phyloP scores from a whole-genome alignment of 108 stramenopile species.

The Cyclotella sp. region DNA sequence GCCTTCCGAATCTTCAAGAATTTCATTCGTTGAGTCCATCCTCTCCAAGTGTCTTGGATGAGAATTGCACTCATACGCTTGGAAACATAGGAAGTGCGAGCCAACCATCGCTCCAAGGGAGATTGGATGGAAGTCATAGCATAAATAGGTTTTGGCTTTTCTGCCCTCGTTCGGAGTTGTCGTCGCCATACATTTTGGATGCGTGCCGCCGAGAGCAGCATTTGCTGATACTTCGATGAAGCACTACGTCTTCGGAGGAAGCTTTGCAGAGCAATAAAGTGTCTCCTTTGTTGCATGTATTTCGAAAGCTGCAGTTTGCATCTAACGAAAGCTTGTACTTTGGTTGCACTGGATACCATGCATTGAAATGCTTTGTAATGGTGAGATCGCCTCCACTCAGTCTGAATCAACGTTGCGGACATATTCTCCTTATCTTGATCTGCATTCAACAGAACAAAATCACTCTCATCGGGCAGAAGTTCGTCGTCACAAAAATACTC shows the following conservation, averaged over 20 bases:
- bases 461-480: not conserved
- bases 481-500: not conserved
- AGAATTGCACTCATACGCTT: not conserved
- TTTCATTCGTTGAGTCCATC: not conserved
- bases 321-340: not conserved
- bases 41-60: conserved; percentile 18
- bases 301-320: not conserved
- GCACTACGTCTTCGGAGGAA: not conserved
- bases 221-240: not conserved
- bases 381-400: conserved; percentile 6
- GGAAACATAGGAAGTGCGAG: not conserved
- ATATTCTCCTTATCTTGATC: not conserved
- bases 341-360: not conserved
- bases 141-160: not conserved
- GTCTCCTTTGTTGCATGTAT: not conserved
- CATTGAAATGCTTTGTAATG: not conserved
- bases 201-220: not conserved
- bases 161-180: not conserved
- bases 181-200: not conserved
- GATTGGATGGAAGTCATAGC: not conserved
- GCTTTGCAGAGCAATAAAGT: not conserved
- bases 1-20: not conserved
- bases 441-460: not conserved
- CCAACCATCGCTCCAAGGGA: not conserved
- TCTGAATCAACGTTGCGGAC: conserved; percentile 2